Base-by-base conservation (phyloP, 1,284 basidiomycete genomes). In the Boletus mariae region DNA sequence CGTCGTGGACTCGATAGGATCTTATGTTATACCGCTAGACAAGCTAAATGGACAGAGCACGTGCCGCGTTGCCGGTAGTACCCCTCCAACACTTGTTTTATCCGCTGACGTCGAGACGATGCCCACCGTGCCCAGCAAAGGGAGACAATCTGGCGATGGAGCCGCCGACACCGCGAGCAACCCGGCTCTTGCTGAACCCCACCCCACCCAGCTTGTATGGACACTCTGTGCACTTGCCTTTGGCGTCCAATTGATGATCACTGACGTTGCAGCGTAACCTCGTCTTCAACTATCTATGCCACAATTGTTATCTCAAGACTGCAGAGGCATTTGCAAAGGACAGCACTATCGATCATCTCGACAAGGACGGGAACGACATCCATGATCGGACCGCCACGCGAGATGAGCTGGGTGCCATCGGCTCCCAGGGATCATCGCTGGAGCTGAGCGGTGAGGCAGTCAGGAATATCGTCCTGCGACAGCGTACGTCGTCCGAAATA, bases 271-370 rank as follows among this genome's bases (percentile, higher is more conserved):
- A 90, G 88, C 82, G 84, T 47, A 71, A 79, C n/a, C 73, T 94
- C 40, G 85, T 94, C 7, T 74, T 93, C 45, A 87, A 93, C 62
- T 94, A 93, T 63, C 78, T 94, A 4, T 79, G 82, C 53, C 88
- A 92, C 62, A 79, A 81, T 43, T 85, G 86, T 55, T 90, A 86
- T 68, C 79, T 82, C 32, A 75, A 76, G 37, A 87, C 90, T 0
- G 89, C 89, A 5, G 73, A 77, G 34, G 85, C 85, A 0, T 92
- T 94, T 60, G 78, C 81, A 9, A 73, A 74, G 47, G 88, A 92
- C 52, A 84, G 83, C 55, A 71, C 77, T 10, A 73, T 83, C 23
- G 75, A 75, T 38, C 80, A 82, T 49, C 73, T 85, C 20, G 83
- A 88, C 60, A 76, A 78, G 10, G 85, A 89, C n/a, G n/a, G n/a